Evolutionary conservation across 2,329 filamentous ascomycete genomes (phyloP), one percentile per base, ranked within the genome.

Genomic region (Fusarium pseudoanthophilum): DNA sequence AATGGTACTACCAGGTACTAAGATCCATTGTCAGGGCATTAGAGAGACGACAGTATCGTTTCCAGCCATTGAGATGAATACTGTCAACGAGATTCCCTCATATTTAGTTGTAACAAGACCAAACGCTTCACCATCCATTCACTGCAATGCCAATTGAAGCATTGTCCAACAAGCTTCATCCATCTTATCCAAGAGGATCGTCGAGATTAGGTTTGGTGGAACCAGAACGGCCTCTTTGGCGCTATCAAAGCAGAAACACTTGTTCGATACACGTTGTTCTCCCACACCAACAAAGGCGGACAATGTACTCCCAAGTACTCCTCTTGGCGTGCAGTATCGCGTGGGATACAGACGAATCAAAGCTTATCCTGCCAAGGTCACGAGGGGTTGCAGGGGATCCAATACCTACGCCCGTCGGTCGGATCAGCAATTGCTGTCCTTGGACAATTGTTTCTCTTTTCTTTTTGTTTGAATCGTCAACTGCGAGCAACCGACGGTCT

Each of bases 191-290:
- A 60, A 48, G 24, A 55, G 36, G 71, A 79, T 76, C 64, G 72
- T 79, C 74, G 60, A 80, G 76, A 79, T 79, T 78, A 74, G 67
- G 79, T 79, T 80, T 71, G 67, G 71, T 77, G 73, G 67, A 55
- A 60, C 68, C 52, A n/a, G 48, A 61, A 72, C 67, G 64, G 45
- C 58, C 55, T 58, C 46, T 40, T 59, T 60, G 52, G 30, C 34
- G 36, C 52, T 18, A 57, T 60, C 32, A 18, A 18, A 49, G 40
- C 49, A 28, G 37, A 30, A 30, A 14, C 67, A 73, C 71, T 60
- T 74, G 36, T 37, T 24, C 39, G 65, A 53, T 52, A 72, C 71
- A 53, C 49, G 39, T 42, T 7, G 11, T 63, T 46, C 20, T 56
- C 32, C 45, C 49, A 30, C 24, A 11, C 21, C 28, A 43, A 39